A percentile compares a stretch with the other conserved stretches of the same genome.
Conservation (phyloP, 192 early-diverging fungal genomes). For the Backusella circina region DNA sequence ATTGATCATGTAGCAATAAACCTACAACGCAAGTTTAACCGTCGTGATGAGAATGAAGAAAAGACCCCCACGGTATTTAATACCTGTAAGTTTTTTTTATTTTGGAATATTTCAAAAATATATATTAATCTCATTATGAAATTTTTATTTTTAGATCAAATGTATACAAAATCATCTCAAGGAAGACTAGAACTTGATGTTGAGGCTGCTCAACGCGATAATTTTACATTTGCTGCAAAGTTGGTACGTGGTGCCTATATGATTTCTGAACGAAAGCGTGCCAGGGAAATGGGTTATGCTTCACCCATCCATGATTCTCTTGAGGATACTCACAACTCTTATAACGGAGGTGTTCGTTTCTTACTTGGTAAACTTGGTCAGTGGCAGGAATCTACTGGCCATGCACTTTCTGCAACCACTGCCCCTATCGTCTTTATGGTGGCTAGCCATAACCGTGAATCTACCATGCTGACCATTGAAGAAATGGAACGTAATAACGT, state of each 20-base stretch:
- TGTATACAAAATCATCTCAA: conserved; percentile 78
- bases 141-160: conserved; percentile 59
- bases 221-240: conserved; percentile 82
- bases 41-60: conserved; percentile 8
- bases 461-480: conserved; percentile 58
- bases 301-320: conserved; percentile 82
- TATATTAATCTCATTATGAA: background rate
- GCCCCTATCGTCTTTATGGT: conserved; percentile 74
- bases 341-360: conserved; percentile 73
- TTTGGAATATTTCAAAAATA: background rate
- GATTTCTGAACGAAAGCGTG: conserved; percentile 58
- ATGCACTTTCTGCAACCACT: conserved; percentile 12
- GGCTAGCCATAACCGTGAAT: conserved; percentile 88
- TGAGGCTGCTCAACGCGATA: conserved; percentile 62
- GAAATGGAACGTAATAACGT: conserved; percentile 61
- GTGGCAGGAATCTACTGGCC: conserved; percentile 28
- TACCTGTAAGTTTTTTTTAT: conserved; percentile 57
- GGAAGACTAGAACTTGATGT: conserved; percentile 64
- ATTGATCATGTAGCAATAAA: conserved; percentile 81
- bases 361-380: conserved; percentile 60
- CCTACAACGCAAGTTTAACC: conserved; percentile 73
- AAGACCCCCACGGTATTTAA: conserved; percentile 75
- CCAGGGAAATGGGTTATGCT: conserved; percentile 58
- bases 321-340: conserved; percentile 78
- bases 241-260: conserved; percentile 57